Evolutionary conservation across 139 green algal genomes (phyloP), one percentile per base, ranked within the genome.

Genomic region (Chlamydomonas incerta): DNA sequence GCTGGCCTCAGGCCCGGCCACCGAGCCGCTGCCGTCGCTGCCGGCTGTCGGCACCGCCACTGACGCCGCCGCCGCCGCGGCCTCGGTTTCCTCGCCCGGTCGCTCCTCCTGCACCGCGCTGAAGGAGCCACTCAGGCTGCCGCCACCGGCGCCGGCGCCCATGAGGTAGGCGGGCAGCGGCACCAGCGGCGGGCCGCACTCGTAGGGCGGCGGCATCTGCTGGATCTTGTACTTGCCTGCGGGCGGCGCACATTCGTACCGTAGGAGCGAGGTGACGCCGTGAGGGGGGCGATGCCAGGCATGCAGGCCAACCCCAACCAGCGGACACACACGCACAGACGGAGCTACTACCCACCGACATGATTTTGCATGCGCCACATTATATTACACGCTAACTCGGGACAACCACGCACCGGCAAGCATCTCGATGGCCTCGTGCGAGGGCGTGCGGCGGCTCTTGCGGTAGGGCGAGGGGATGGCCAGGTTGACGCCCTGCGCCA

Each of bases 361-460:
- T n/a, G n/a, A n/a, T n/a, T n/a, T n/a, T n/a, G n/a, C n/a, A n/a
- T n/a, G n/a, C n/a, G n/a, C n/a, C n/a, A n/a, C n/a, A n/a, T n/a
- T n/a, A n/a, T n/a, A n/a, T n/a, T n/a, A n/a, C n/a, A n/a, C n/a
- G n/a, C n/a, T n/a, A n/a, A n/a, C n/a, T n/a, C n/a, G n/a, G n/a
- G n/a, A n/a, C n/a, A 3, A 3, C 63, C 3, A 35, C 74, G 70
- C 67, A 67, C 70, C 87, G 13, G 90, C 90, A 5, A 93, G 73
- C 37, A 74, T 47, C 55, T 89, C 85, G 46, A 94, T 88, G 0
- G 96, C 96, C 80, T 98, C 96, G 2, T 92, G 65, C 0, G 94
- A 97, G 1, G 96, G 96, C 73, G 95, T 95, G n/a, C 96, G 93
- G 31, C 88, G 88, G 86, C 67, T 86, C 35, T 89, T 90, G 37